Conservation (phyloP, 768 basidiomycete species). For the Leccinum broughii region DNA sequence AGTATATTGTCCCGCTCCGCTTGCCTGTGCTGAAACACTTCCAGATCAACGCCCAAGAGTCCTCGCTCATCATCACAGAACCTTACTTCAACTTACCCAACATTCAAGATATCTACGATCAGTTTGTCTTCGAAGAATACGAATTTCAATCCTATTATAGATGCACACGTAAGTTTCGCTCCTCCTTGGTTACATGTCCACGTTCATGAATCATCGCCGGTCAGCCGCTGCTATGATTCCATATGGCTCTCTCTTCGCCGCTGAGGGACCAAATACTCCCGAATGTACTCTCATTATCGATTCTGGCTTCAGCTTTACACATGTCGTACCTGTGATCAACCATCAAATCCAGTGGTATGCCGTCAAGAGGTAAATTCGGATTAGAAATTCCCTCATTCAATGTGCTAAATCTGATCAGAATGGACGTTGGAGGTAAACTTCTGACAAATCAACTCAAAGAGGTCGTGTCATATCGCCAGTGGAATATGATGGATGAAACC, state of each 20-base stretch:
- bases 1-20: slow-evolving; percentile 17
- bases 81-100: slow-evolving; percentile 94
- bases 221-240: slow-evolving; percentile 81
- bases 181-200: slow-evolving; percentile 22
- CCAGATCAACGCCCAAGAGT: slow-evolving; percentile 71
- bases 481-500: slow-evolving; percentile 98
- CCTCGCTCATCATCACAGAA: slow-evolving; percentile 85
- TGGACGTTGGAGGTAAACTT: slow-evolving; percentile 95
- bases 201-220: slow-evolving; percentile 20
- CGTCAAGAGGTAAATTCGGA: slow-evolving; percentile 65
- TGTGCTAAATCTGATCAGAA: slow-evolving; percentile 45
- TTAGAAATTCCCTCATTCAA: slow-evolving; percentile 14
- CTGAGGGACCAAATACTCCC: slow-evolving; percentile 49
- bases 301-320: slow-evolving; percentile 93
- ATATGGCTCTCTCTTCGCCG: slow-evolving; percentile 67
- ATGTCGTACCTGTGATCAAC: slow-evolving; percentile 80
- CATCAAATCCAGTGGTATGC: slow-evolving; percentile 76
- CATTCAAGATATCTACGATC: slow-evolving; percentile 90
- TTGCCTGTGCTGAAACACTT: slow-evolving; percentile 12
- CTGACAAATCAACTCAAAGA: slow-evolving; percentile 95
- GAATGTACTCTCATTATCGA: slow-evolving; percentile 86
- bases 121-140: slow-evolving; percentile 96
- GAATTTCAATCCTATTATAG: slow-evolving; percentile 84
- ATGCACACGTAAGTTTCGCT: slow-evolving; percentile 66
- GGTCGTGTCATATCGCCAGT: slow-evolving; percentile 91